Percentiles rank a stretch among this genome's conserved stretches.
phyloP scores from a whole-genome alignment of 371 early-diverging fungal genomes.

The Circinella minor region DNA sequence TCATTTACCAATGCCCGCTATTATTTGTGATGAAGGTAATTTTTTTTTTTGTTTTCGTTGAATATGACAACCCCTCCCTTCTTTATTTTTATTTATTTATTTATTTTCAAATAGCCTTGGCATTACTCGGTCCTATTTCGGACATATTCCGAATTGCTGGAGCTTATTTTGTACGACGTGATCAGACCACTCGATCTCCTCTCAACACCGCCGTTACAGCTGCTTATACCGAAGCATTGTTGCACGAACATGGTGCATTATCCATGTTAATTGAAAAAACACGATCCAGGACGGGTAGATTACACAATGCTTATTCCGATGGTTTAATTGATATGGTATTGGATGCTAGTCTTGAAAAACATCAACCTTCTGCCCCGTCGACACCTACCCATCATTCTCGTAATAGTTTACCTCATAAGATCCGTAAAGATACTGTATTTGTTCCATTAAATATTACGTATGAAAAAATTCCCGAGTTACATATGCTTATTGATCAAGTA shows the following conservation, averaged over 20 bases:
- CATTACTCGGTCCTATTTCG: slow-evolving; percentile 49
- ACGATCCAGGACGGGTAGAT: slow-evolving; percentile 51
- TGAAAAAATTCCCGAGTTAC: slow-evolving; percentile 55
- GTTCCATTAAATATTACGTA: slow-evolving; percentile 54
- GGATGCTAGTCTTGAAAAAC: slow-evolving; percentile 42
- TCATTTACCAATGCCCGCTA: slow-evolving; percentile 51
- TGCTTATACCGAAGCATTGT: slow-evolving; percentile 47
- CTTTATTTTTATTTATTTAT: too few species aligned
- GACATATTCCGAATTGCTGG: slow-evolving; percentile 55
- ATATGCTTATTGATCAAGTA: slow-evolving; percentile 48
- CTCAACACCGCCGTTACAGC: slow-evolving; percentile 48
- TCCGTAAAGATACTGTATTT: slow-evolving; percentile 35
- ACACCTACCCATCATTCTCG: slow-evolving; percentile 1
- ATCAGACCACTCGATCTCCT: slow-evolving; percentile 44
- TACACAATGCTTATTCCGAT: slow-evolving; percentile 45
- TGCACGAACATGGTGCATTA: slow-evolving; percentile 51
- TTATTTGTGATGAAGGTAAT: slow-evolving; percentile 54
- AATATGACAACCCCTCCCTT: too few species aligned
- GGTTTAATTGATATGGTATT: slow-evolving; percentile 52
- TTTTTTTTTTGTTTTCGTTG: not conserved
- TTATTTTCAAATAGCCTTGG: slow-evolving; percentile 31
- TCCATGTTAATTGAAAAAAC: slow-evolving; percentile 50
- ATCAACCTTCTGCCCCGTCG: slow-evolving; percentile 27
- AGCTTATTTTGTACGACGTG: slow-evolving; percentile 51
- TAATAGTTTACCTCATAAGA: slow-evolving; percentile 2